Base-by-base conservation (phyloP, 2,329 filamentous ascomycete species). In the Rhexocercosporidium sp. region DNA sequence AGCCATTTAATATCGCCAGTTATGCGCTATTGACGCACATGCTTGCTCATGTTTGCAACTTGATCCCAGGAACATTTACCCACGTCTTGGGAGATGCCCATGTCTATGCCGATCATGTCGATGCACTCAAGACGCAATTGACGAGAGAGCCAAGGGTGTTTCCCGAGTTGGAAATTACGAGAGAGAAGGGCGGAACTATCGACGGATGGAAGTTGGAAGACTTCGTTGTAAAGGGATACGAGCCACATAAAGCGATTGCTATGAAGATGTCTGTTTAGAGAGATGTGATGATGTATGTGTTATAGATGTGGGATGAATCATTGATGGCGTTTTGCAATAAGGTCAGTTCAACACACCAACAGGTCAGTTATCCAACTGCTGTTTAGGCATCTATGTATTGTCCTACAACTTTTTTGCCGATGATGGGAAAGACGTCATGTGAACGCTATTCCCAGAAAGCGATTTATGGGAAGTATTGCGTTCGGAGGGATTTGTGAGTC, bases 31-130 rank as follows among this genome's bases (percentile, higher is more conserved):
- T 99, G 47, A 97, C 94, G 49, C 94, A 98, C 79, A 98, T 99
- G 91, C 82, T 99, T 56, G 95, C 96, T 0, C 90, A 94, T 77
- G 93, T 92, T 12, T 94, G 92, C 76, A 90, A 94, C 72, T 80
- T 99, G 64, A 86, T 92, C 0, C 94, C 96, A 0, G 96, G 95
- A 0, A 95, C 88, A 61, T 85, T 99, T 69, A 96, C 94, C 46
- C 96, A 98, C 79, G 94, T 94, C 59, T 97, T 99, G 94, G 96
- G 96, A 16, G 96, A 99, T 79, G 93, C 95, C n/a, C 96, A 99
- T 79, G 90, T 99, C 1, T 99, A 99, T 80, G 81, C 91, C 8
- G 95, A 99, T 78, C 96, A 99, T 78, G 87, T 97, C 8, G 94
- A 97, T 63, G 94, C 96, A 14, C 82, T 99, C 66, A 86, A 91